Base-by-base conservation (phyloP, 306 rosid species). In the Biancaea sappan region DNA sequence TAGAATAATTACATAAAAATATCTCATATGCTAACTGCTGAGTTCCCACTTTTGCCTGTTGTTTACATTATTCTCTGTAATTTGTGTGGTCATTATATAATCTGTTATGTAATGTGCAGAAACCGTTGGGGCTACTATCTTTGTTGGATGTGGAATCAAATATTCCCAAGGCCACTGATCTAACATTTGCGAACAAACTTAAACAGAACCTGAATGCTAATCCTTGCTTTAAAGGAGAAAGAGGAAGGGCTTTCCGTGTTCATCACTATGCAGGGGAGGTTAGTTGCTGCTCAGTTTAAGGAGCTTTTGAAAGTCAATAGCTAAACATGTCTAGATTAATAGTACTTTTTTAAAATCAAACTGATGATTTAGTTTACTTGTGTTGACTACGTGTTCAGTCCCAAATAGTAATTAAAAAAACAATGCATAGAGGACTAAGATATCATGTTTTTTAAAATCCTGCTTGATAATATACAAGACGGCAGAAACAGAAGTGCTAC, bases 261-360 rank as follows among this genome's bases (percentile, higher is more conserved):
- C 83, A 79, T 47, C 99, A 95, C 81, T 83, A 75, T 86, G 92
- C 92, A 58, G 97, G 98, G 80, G 98, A 95, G 99, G 99, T 94
- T 79, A 84, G 96, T 90, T 80, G 40, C 69, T 73, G 66, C 53
- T 54, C 74, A 24, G 24, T 58, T 56, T 75, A 41, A 37, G 66
- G 70, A 83, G 57, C 47, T 78, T 78, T 40, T 51, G 66, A 46
- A 61, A 70, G 22, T 74, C 74, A 40, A 35, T 59, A 48, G 24
- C 35, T 35, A 37, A 67, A 73, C 40, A 56, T 59, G 53, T 26
- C 40, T 54, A 37, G 51, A 67, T 47, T 5, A n/a, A 47, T 48
- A 40, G 31, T 69, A 67, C 29, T 21, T 67, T 69, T 60, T 24
- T 24, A 6, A 34, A 53, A 66, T 37, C 25, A 31, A 73, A 66